A percentile compares a stretch with the other conserved stretches of the same genome.
phyloP scores from a whole-genome alignment of 129 eudicot genomes.

The Lonicera japonica region DNA sequence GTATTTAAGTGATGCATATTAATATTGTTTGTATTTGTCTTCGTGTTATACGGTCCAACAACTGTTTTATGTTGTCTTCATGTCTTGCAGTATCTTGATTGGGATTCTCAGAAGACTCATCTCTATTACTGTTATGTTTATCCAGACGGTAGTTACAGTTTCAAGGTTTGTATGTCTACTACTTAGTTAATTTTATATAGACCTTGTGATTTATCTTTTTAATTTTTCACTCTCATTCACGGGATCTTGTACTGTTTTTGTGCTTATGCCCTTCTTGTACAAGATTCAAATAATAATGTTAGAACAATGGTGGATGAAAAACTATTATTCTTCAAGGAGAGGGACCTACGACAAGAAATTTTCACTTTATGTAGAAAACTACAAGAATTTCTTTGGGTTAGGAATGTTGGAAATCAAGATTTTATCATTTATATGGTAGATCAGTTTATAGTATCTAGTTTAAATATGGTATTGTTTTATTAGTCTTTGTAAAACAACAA shows the following conservation, averaged over 20 bases:
- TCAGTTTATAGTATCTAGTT: too few species aligned
- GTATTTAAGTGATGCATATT: neutral
- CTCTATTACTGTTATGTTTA: conserved; percentile 40
- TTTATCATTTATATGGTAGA: too few species aligned
- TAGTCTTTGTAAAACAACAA: too few species aligned
- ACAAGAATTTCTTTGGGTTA: too few species aligned
- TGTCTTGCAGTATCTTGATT: conserved; percentile 38
- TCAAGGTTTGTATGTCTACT: conserved; percentile 36
- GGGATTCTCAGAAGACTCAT: conserved; percentile 43
- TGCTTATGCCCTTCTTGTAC: neutral
- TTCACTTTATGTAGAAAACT: too few species aligned
- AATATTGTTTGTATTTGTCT: neutral
- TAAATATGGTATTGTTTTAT: too few species aligned
- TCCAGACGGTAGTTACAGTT: conserved; percentile 30
- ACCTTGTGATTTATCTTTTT: conserved; percentile 10
- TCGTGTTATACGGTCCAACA: neutral
- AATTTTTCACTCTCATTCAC: neutral
- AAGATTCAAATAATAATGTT: neutral
- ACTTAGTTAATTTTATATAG: neutral
- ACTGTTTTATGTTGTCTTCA: conserved; percentile 1
- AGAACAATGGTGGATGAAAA: too few species aligned
- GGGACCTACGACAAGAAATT: too few species aligned
- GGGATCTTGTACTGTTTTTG: neutral
- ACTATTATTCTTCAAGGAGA: too few species aligned
- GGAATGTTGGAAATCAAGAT: too few species aligned